Percentiles rank a stretch among this genome's conserved stretches.
Conservation (phyloP, 2,329 filamentous ascomycete species). For the Cladosporium cucumerinum region DNA sequence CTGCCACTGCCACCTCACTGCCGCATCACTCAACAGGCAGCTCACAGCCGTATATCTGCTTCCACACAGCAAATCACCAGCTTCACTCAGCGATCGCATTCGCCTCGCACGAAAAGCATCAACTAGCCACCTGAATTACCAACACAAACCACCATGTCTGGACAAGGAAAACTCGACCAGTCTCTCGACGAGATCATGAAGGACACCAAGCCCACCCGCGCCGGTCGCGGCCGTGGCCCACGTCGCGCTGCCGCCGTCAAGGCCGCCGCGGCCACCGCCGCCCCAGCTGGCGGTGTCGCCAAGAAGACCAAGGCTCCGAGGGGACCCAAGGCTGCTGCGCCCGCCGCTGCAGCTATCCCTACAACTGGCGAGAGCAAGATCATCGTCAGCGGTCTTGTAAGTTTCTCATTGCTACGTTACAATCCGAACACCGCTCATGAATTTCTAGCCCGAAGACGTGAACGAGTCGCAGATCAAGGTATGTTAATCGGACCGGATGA, state of each 20-base stretch:
- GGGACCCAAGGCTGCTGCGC: conserved; percentile 48
- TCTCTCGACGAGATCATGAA: conserved; percentile 97
- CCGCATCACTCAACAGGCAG: conserved; percentile 7
- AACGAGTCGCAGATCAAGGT: conserved; percentile 98
- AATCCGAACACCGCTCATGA: conserved; percentile 46
- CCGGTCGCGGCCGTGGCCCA: conserved; percentile 35
- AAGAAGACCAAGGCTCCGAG: conserved; percentile 62
- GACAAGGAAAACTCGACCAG: conserved; percentile 76
- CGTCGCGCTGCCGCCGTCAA: conserved; percentile 47
- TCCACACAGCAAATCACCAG: background rate
- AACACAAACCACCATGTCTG: conserved; percentile 62
- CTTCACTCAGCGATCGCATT: conserved; percentile 1
- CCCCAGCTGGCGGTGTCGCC: conserved; percentile 80
- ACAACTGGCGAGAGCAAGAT: conserved; percentile 82
- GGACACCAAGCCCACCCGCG: conserved; percentile 56
- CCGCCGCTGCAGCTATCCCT: conserved; percentile 61
- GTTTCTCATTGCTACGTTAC: conserved; percentile 37
- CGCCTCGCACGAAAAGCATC: background rate
- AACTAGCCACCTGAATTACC: background rate
- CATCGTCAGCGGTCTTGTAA: conserved; percentile 96
- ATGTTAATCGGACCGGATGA: conserved; percentile 78
- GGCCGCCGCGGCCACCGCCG: conserved; percentile 50
- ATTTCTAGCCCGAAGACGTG: conserved; percentile 81
- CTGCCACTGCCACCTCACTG: conserved; percentile 12
- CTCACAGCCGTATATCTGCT: conserved; percentile 1